Evolutionary conservation across 345 rosid genomes (phyloP), one percentile per base, ranked within the genome.

Genomic region (Erucastrum elatum): DNA sequence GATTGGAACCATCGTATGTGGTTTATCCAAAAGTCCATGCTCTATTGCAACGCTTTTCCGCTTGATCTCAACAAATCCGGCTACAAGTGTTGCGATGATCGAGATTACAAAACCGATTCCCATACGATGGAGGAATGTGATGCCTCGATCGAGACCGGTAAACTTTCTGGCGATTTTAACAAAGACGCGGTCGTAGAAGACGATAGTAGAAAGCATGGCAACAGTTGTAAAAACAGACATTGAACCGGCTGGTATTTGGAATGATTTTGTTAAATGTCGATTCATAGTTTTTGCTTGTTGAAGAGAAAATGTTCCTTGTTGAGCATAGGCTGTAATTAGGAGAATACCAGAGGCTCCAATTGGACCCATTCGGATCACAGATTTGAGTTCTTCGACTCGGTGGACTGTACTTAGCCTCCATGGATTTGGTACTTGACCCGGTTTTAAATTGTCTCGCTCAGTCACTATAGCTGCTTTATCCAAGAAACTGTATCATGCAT

Each of bases 211-310:
- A 77, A 94, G 94, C 95, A 90, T 89, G 8, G 90, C 80, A 26
- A 84, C 59, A 75, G 88, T 86, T 67, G 96, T 88, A 91, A 94
- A 94, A 56, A 91, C 92, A 0, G 95, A 82, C 94, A 94, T 94
- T 60, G 98, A 94, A 58, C 87, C 97, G 5, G 98, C 88, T 0
- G 98, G 98, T 66, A 91, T 87, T 62, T 91, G 81, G 76, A 93
- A 89, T 55, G 94, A 86, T 46, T 73, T 65, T 4, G 89, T 73
- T 71, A 94, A 78, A 83, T 85, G 95, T 4, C 95, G 84, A 89
- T 94, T 71, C 98, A 91, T 94, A 76, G 92, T 85, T 72, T 85
- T 89, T 69, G 98, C 95, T 79, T 94, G 98, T 70, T 90, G 92
- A 44, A 94, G 82, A 13, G 95, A 90, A 84, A 94, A 94, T 2